Conservation (phyloP, 139 green algal species). For the Chlamydomonas schloesseri region DNA sequence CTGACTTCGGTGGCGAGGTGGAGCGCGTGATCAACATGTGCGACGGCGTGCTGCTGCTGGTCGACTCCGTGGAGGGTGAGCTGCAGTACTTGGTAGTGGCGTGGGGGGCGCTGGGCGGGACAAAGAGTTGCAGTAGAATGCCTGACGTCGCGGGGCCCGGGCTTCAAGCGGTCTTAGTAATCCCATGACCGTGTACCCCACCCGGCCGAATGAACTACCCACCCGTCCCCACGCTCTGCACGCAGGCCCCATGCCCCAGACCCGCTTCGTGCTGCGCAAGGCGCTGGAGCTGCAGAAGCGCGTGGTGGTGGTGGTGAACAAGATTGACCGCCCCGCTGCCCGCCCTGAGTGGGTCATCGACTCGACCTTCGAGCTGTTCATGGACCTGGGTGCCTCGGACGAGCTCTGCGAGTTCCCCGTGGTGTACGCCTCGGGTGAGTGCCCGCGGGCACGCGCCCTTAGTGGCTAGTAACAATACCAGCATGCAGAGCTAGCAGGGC, state of each 20-base stretch:
- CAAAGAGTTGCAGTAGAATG: too few relatives aligned
- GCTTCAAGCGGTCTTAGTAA: too few relatives aligned
- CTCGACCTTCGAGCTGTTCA: slow-evolving; percentile 97
- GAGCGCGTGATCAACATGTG: slow-evolving; percentile 99
- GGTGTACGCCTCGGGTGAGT: slow-evolving; percentile 91
- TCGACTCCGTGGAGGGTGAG: slow-evolving; percentile 93
- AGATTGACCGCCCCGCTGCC: slow-evolving; percentile 92
- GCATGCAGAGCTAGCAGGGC: neutral
- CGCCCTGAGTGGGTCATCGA: slow-evolving; percentile 91
- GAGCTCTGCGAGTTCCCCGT: slow-evolving; percentile 96
- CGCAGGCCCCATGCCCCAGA: slow-evolving; percentile 95
- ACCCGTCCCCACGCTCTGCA: too few relatives aligned
- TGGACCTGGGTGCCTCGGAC: slow-evolving; percentile 93
- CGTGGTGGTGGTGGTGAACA: slow-evolving; percentile 99
- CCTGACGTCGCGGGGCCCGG: too few relatives aligned
- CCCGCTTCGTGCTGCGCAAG: slow-evolving; percentile 98
- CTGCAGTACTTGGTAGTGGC: too few relatives aligned
- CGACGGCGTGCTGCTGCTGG: slow-evolving; percentile 97
- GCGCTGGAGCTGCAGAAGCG: slow-evolving; percentile 94
- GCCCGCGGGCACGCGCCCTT: too few relatives aligned
- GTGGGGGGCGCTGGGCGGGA: too few relatives aligned
- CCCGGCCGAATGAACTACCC: too few relatives aligned
- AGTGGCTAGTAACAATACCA: neutral
- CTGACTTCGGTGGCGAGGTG: slow-evolving; percentile 99
- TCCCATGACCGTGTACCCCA: too few relatives aligned